phyloP scores from a whole-genome alignment of 2,329 filamentous ascomycete species.

The Colletotrichum sp. region DNA sequence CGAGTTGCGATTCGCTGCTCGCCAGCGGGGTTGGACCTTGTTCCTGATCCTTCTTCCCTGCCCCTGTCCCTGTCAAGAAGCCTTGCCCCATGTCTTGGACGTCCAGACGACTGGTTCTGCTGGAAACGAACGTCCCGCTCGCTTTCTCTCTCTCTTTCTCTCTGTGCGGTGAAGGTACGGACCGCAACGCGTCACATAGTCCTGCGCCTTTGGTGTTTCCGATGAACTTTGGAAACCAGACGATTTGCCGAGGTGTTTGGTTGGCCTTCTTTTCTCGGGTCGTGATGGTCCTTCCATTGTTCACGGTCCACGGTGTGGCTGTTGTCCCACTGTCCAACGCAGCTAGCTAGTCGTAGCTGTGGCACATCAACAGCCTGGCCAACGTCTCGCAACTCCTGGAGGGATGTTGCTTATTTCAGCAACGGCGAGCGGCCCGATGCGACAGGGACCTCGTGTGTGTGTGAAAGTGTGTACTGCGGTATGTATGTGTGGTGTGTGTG shows the following conservation, averaged over 20 bases:
- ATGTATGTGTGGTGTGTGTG: background rate
- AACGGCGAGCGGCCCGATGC: background rate
- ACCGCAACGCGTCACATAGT: background rate
- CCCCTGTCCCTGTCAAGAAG: background rate
- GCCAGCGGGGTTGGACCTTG: background rate
- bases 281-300: background rate
- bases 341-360: background rate
- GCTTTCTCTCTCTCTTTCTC: background rate
- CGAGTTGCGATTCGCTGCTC: slow-evolving; percentile 15
- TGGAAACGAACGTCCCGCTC: background rate
- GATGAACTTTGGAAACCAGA: background rate
- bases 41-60: background rate
- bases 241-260: background rate
- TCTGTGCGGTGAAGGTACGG: background rate
- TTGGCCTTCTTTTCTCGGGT: background rate
- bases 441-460: background rate
- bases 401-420: background rate
- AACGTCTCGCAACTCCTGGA: background rate
- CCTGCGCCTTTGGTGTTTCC: background rate
- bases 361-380: background rate
- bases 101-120: background rate
- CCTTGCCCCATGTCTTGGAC: background rate
- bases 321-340: background rate
- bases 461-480: background rate
- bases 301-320: background rate